phyloP scores from a whole-genome alignment of 1,284 basidiomycete genomes.

The Xerocomus minutiporus region DNA sequence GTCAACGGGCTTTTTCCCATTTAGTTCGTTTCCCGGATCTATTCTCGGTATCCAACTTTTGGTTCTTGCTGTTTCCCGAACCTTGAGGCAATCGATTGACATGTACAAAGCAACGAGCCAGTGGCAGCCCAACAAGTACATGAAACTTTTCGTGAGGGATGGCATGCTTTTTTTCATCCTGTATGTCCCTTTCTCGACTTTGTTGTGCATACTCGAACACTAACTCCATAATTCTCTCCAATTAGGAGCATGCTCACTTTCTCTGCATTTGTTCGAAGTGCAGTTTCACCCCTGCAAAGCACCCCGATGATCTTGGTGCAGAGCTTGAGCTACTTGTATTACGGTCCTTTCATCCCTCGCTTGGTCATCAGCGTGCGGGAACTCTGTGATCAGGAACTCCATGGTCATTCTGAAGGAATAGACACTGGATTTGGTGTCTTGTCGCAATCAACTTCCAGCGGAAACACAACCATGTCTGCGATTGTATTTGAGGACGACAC shows the following conservation, averaged over 20 bases:
- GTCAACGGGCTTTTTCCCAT: not conserved
- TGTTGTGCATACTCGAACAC: not conserved
- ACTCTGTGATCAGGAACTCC: not conserved
- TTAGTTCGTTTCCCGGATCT: not conserved
- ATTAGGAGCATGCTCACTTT: not conserved
- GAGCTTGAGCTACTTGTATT: not conserved
- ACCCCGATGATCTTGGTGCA: not conserved
- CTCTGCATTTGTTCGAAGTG: not conserved
- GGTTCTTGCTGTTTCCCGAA: not conserved
- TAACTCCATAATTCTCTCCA: not conserved
- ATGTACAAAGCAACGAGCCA: not conserved
- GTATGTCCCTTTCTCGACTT: not conserved
- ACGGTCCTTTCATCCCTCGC: not conserved
- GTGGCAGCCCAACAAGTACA: not conserved
- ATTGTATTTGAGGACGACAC: not conserved
- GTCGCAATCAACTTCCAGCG: not conserved
- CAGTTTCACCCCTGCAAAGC: not conserved
- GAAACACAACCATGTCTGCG: not conserved
- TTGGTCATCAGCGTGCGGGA: not conserved
- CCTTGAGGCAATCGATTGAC: not conserved
- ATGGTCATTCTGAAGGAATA: not conserved
- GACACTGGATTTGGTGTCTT: slow-evolving; percentile 4
- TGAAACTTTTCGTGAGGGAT: not conserved
- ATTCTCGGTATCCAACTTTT: not conserved
- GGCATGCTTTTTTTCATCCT: not conserved